These are phyloP conservation scores for Trichosporon coremiiforme DNA, from an alignment of 1,284 basidiomycete genomes.

Conservation along the genomic window DNA sequence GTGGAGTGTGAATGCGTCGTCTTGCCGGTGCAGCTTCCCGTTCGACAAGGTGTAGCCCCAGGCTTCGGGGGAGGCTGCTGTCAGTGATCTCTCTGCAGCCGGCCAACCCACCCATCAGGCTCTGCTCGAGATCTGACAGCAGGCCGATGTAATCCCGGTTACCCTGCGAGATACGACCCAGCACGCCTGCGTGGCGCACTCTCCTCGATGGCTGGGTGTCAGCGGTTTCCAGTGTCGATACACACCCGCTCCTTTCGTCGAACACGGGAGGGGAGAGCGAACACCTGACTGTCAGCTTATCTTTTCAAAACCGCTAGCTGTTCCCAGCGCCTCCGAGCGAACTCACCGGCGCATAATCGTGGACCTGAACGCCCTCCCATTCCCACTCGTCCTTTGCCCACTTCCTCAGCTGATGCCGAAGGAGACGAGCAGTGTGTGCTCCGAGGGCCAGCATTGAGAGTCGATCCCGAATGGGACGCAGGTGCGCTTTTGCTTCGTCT, in stretches of 20 bases:
- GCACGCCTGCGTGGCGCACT: constrained; percentile 2
- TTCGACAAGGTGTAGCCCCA: not conserved
- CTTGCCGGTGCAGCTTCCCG: not conserved
- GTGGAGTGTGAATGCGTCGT: constrained; percentile 5
- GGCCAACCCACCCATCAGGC: not conserved
- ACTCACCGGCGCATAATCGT: constrained; percentile 9
- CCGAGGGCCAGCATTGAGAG: not conserved
- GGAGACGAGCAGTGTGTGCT: not conserved
- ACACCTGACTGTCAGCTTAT: not conserved
- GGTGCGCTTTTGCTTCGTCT: not conserved
- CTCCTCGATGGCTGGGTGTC: not conserved
- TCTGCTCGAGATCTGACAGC: not conserved
- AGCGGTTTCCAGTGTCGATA: not conserved
- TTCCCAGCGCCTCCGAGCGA: no score
- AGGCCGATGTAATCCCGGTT: not conserved
- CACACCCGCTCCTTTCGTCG: not conserved
- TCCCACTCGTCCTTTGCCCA: not conserved
- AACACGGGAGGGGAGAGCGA: not conserved
- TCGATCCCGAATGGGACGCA: not conserved
- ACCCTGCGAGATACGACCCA: constrained; percentile 1
- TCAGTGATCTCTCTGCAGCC: not conserved
- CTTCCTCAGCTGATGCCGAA: not conserved
- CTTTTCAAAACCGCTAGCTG: no score
- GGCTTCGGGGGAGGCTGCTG: not conserved
- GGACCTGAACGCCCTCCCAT: not conserved